Base-by-base conservation (phyloP, 441 rosid species). In the Corymbia calophylla region DNA sequence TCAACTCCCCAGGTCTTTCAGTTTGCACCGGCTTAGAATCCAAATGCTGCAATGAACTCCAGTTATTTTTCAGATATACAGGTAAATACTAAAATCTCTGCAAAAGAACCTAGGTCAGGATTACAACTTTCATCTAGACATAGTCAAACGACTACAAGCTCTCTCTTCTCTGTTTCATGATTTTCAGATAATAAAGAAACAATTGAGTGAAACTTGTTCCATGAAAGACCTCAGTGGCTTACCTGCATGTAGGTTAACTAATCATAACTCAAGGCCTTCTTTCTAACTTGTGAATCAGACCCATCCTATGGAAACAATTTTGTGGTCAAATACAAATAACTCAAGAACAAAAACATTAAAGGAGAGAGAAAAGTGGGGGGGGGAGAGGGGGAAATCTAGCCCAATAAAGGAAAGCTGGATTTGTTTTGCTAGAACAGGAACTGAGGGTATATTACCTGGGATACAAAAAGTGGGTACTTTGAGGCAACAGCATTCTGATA, bases 231-330 rank as follows among this genome's bases (percentile, higher is more conserved):
- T 73, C 60, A 64, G 56, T 0, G 3, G 56, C 54, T 88, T 91
- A 97, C 99, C 98, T 96, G 96, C 93, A 98, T 95, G 93, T 96
- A 97, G 31, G 97, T 95, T 89, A 98, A 94, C 88, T 95, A 93
- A 91, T 93, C 93, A 95, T 95, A 95, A 93, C 97, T 96, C 97
- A 94, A 88, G 89, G 99, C 97, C 95, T 95, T 95, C 92, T 89
- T 93, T 94, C 91, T 94, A 88, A 98, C 99, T 64, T 87, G 91
- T 87, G 94, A 91, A 92, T 96, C 35, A 70, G 99, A 89, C 90
- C 99, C 99, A 91, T 97, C 99, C 99, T 97, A 91, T 88, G 88
- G 92, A 89, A 54, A 88, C 58, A 88, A 90, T 70, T 56, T 80
- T 68, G 19, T n/a, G 44, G 87, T 87, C 87, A 86, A 60, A 87